Percentiles rank a stretch among this genome's conserved stretches.
phyloP scores from a whole-genome alignment of 805 yeast species.

The Kodamaea restingae region DNA sequence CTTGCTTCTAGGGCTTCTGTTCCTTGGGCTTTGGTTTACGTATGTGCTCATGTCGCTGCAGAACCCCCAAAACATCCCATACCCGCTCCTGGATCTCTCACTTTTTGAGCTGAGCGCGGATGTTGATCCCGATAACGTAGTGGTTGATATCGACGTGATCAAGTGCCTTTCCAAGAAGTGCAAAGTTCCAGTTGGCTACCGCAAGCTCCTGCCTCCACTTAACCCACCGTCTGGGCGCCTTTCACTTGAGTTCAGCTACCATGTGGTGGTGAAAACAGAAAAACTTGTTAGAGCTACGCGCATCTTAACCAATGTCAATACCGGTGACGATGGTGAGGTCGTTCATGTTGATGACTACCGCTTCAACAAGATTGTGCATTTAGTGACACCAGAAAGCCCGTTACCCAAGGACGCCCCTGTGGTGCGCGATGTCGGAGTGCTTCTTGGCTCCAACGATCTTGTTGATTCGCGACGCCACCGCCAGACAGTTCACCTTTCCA shows the following conservation, averaged over 20 bases:
- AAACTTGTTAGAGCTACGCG: slow-evolving; percentile 7
- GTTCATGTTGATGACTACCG: slow-evolving; percentile 7
- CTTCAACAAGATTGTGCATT: slow-evolving; percentile 8
- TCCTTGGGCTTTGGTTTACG: not conserved
- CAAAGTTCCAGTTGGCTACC: slow-evolving; percentile 11
- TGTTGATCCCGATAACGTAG: slow-evolving; percentile 3
- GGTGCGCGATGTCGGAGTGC: slow-evolving; percentile 26
- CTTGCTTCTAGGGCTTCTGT: not conserved
- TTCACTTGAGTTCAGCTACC: slow-evolving; percentile 6
- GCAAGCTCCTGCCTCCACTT: slow-evolving; percentile 11
- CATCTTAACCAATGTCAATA: slow-evolving; percentile 8
- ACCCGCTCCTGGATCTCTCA: slow-evolving; percentile 8
- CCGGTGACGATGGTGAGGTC: slow-evolving; percentile 5
- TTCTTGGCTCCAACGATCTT: slow-evolving; percentile 30
- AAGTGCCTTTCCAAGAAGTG: slow-evolving; percentile 10
- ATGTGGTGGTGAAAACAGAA: slow-evolving; percentile 6
- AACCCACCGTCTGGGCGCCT: slow-evolving; percentile 5
- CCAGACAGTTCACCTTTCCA: slow-evolving; percentile 10
- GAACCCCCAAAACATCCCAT: slow-evolving; percentile 2
- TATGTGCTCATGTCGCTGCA: not conserved
- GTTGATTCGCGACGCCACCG: slow-evolving; percentile 24
- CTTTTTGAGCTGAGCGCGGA: slow-evolving; percentile 4
- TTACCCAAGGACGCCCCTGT: slow-evolving; percentile 4
- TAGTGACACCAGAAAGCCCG: slow-evolving; percentile 7
- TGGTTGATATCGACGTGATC: slow-evolving; percentile 11